Base-by-base conservation (phyloP, 495 filamentous ascomycete species). In the Polyplosphaeria fusca region DNA sequence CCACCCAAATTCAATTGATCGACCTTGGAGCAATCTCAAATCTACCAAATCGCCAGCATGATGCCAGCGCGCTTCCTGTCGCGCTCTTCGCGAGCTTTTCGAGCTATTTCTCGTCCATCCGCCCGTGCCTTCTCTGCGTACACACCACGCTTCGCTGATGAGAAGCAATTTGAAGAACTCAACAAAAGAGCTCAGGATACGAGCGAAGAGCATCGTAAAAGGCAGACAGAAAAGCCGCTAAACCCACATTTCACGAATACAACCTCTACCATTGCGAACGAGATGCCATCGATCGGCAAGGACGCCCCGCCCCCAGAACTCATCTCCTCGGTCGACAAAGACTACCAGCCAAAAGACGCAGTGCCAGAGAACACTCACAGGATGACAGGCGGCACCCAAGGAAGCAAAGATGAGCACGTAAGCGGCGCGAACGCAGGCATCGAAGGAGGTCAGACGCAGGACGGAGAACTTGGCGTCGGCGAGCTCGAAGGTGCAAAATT, bases 401-500 rank as follows among this genome's bases (percentile, higher is more conserved):
- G 24, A 7, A 43, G 55, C n/a, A 22, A 20, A 25, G 18, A 28
- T 11, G 20, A 32, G 23, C 47, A 58, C 18, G 48, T 35, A 4
- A 52, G 35, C 2, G 43, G 27, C 3, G 26, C 30, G 13, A 55
- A 47, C 5, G 47, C 47, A 35, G 35, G 19, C 39, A 35, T 42
- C 20, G 14, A 43, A 5, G 12, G 50, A 25, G 27, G 5, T 30
- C 16, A 4, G 12, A 79, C 77, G 47, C 74, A 75, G 52, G 72
- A 75, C 55, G 70, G 76, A n/a, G 93, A 96, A 53, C 79, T 97
- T 45, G 87, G 74, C 2, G 91, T 97, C 54, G 93, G 93, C 53
- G 91, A 96, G 76, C 84, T 97, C 71, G 82, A 93, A 60, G 89
- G 90, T 62, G 90, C 84, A 40, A 84, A 79, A 24, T 95, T 97